A percentile compares a stretch with the other conserved stretches of the same genome.
Evolutionary conservation across 768 basidiomycete genomes (phyloP).

Genomic region (Boletus patriciae): DNA sequence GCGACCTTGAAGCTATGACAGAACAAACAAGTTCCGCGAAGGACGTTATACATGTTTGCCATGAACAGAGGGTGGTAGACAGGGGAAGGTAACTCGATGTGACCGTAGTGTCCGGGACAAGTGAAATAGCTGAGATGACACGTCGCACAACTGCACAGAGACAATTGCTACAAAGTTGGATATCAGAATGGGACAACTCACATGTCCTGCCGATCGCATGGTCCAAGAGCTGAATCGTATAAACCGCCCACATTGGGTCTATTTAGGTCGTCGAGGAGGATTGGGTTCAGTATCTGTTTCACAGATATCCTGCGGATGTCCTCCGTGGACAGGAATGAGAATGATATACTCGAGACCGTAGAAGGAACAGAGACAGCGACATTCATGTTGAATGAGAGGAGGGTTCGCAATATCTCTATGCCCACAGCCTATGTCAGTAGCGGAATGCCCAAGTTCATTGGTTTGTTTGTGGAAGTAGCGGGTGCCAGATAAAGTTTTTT

Average conservation of each 20-base stretch:
- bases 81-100: slow-evolving; percentile 93
- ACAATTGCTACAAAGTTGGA: slow-evolving; percentile 5
- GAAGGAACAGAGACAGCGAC: slow-evolving; percentile 88
- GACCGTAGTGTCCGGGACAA: slow-evolving; percentile 98
- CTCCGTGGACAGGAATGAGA: slow-evolving; percentile 86
- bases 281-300: slow-evolving; percentile 92
- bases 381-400: slow-evolving; percentile 59
- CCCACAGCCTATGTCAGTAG: not conserved
- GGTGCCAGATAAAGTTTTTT: slow-evolving; percentile 17
- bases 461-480: not conserved
- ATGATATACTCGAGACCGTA: slow-evolving; percentile 79
- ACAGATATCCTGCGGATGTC: slow-evolving; percentile 95
- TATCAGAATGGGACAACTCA: slow-evolving; percentile 42
- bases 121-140: slow-evolving; percentile 91
- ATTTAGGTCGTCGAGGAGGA: slow-evolving; percentile 91
- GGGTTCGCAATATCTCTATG: not conserved
- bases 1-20: slow-evolving; percentile 90
- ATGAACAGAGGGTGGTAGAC: slow-evolving; percentile 98
- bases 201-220: slow-evolving; percentile 88
- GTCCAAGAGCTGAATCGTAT: slow-evolving; percentile 95
- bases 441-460: not conserved
- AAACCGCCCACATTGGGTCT: slow-evolving; percentile 88
- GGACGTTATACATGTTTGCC: slow-evolving; percentile 81
- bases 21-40: slow-evolving; percentile 88
- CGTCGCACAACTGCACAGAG: slow-evolving; percentile 74